Conservation (phyloP, 2,329 filamentous ascomycete genomes). For the Rugonectria rugulosa region DNA sequence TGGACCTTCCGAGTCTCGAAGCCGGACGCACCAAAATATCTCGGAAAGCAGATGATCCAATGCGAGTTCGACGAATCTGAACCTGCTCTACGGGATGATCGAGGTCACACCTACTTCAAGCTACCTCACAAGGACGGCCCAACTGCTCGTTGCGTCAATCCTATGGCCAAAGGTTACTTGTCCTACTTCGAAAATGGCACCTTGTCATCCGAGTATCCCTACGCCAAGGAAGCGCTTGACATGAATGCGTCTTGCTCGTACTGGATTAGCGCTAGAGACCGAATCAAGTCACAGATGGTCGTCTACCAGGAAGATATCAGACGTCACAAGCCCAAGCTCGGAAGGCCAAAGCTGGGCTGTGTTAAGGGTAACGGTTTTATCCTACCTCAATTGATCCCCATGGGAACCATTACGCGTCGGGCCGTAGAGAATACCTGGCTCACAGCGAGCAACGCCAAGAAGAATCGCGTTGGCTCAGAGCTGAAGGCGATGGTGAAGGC, state of each 20-base stretch:
- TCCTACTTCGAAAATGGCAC: slow-evolving; percentile 90
- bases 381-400: slow-evolving; percentile 92
- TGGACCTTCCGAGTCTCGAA: slow-evolving; percentile 87
- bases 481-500: slow-evolving; percentile 96
- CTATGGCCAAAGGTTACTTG: slow-evolving; percentile 90
- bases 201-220: slow-evolving; percentile 84
- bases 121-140: slow-evolving; percentile 96
- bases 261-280: slow-evolving; percentile 94
- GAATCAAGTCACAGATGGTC: slow-evolving; percentile 95
- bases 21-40: slow-evolving; percentile 69
- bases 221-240: slow-evolving; percentile 93
- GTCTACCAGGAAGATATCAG: slow-evolving; percentile 77
- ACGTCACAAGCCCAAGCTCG: slow-evolving; percentile 4
- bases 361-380: slow-evolving; percentile 72
- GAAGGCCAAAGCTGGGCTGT: slow-evolving; percentile 18
- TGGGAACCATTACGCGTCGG: slow-evolving; percentile 95
- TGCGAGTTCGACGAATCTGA: slow-evolving; percentile 85
- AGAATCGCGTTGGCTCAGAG: slow-evolving; percentile 94
- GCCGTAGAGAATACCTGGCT: slow-evolving; percentile 99
- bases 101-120: slow-evolving; percentile 79
- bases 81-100: slow-evolving; percentile 69
- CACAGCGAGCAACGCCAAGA: slow-evolving; percentile 96
- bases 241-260: slow-evolving; percentile 99
- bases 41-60: slow-evolving; percentile 72
- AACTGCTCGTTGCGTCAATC: slow-evolving; percentile 81